Evolutionary conservation across 1,139 yeast genomes (phyloP).

Genomic region (Hyphopichia wangnamkhiaoensis): DNA sequence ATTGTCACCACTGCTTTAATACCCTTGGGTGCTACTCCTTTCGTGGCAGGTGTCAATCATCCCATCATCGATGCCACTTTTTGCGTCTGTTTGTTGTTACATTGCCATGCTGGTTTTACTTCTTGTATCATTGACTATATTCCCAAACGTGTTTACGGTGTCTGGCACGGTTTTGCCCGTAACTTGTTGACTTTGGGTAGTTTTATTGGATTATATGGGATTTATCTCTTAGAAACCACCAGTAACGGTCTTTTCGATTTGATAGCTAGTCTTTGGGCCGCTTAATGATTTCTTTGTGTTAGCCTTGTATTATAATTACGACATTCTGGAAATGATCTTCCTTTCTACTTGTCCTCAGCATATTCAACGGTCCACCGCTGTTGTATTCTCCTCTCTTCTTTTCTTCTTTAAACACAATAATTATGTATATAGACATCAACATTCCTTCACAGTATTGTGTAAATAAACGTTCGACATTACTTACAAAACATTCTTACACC

Average conservation of each 20-base stretch:
- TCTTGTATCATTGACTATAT: constrained; percentile 89
- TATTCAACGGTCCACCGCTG: no score
- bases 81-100: constrained; percentile 64
- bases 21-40: constrained; percentile 76
- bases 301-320: neutral
- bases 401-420: no score
- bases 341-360: neutral
- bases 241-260: constrained; percentile 57
- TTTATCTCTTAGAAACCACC: constrained; percentile 62
- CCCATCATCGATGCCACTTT: constrained; percentile 75
- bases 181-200: constrained; percentile 66
- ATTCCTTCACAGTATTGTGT: no score
- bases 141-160: constrained; percentile 71
- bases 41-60: constrained; percentile 60
- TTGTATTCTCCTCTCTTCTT: no score
- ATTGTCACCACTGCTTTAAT: constrained; percentile 63
- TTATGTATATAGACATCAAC: no score
- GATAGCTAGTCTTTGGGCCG: constrained; percentile 43
- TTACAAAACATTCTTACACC: no score
- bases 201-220: constrained; percentile 62
- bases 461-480: no score
- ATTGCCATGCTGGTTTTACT: constrained; percentile 79
- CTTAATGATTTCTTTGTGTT: constrained; percentile 12
- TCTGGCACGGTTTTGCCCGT: constrained; percentile 62
- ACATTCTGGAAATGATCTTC: no score